A percentile compares a stretch with the other conserved stretches of the same genome.
phyloP scores from a whole-genome alignment of 306 rosid species.

The Quillaja saponaria region DNA sequence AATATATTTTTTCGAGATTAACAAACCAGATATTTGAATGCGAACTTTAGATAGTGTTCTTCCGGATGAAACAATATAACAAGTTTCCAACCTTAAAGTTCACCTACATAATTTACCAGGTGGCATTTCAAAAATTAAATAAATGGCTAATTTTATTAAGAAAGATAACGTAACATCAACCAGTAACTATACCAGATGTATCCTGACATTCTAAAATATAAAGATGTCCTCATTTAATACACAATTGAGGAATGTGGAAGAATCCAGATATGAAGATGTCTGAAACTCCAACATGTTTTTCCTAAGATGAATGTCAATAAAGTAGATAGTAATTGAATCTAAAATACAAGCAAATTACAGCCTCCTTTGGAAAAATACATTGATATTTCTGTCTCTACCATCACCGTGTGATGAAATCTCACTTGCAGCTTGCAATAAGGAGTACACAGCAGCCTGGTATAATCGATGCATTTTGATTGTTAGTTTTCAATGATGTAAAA shows the following conservation, averaged over 20 bases:
- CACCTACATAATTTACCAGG: neutral
- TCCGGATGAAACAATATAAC: slow-evolving; percentile 22
- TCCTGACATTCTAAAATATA: neutral
- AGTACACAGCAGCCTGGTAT: slow-evolving; percentile 84
- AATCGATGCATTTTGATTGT: slow-evolving; percentile 33
- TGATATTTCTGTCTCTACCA: slow-evolving; percentile 69
- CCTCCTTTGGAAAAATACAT: slow-evolving; percentile 84
- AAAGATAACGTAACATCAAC: neutral
- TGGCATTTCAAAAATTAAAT: slow-evolving; percentile 15
- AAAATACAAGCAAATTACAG: slow-evolving; percentile 35
- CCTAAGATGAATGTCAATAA: slow-evolving; percentile 14
- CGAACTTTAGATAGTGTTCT: slow-evolving; percentile 14
- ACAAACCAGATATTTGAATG: slow-evolving; percentile 13
- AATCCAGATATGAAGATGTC: no score
- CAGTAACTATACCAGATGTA: slow-evolving; percentile 5
- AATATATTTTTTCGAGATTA: slow-evolving; percentile 4
- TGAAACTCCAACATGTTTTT: neutral
- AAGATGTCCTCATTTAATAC: slow-evolving; percentile 14
- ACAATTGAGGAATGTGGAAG: neutral
- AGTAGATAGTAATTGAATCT: slow-evolving; percentile 23
- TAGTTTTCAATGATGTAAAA: slow-evolving; percentile 26
- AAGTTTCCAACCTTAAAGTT: slow-evolving; percentile 11
- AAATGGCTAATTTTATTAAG: slow-evolving; percentile 14
- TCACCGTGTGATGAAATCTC: slow-evolving; percentile 78
- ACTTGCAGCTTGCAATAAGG: slow-evolving; percentile 84